Evolutionary conservation across 2,329 filamentous ascomycete species (phyloP), one percentile per base, ranked within the genome.

Genomic region (Xylaria sp.): DNA sequence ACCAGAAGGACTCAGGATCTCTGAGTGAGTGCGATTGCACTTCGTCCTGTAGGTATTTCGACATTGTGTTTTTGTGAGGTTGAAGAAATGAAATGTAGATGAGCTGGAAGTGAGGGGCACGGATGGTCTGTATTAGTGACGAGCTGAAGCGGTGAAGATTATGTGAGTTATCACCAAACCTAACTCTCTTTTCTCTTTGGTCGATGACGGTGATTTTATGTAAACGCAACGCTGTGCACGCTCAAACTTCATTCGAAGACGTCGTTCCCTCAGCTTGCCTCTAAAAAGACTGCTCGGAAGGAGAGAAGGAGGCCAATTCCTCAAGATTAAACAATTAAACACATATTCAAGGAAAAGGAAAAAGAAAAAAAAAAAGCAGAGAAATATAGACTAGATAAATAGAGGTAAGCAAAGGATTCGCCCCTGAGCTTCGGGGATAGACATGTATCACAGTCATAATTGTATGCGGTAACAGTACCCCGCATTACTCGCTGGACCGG

Each of bases 1-100:
- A 81, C 93, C 93, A 97, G 81, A 96, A 96, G 5, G 81, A 76
- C 68, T 91, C 86, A 0, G 92, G 92, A 70, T 91, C 81, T n/a
- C 80, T 77, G 55, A 96, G 85, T 60, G 92, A 94, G 67, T 80
- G 80, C 55, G 76, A 76, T 49, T 86, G 81, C 68, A 83, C 80
- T 55, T 83, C 80, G 71, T 88, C 85, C 72, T 88, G 86, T n/a
- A 78, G 78, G 71, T 82, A 63, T 20, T 31, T 15, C 11, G 61
- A 4, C 65, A 67, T 69, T 33, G 9, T 44, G 9, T 44, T 42
- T 20, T 5, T 53, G 1, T 2, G 25, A 38, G 11, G 15, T 4
- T 10, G 17, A 9, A 1, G 9, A 4, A 44, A 25, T 17, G 22
- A 25, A 45, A 7, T 6, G 20, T 39, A 4, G 38, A 29, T 42